Conservation (phyloP, 2,329 filamentous ascomycete genomes). For the Aspergillus hiratsukae region DNA sequence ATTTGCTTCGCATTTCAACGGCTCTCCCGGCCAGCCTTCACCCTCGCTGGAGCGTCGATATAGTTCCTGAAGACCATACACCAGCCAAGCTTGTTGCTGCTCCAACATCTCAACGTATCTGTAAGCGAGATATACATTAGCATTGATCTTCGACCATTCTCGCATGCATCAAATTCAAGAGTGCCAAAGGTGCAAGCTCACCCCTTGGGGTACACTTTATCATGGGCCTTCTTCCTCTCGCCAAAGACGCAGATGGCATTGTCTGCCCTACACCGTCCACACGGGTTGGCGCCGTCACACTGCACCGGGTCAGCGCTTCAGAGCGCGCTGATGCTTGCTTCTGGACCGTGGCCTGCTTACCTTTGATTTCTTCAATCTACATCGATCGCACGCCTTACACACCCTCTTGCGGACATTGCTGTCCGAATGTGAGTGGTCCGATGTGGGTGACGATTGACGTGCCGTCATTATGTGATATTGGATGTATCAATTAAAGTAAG, state of each 20-base stretch:
- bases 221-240: slow-evolving; percentile 61
- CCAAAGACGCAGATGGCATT: slow-evolving; percentile 63
- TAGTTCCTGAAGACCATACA: slow-evolving; percentile 57
- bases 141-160: neutral
- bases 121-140: neutral
- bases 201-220: slow-evolving; percentile 66
- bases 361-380: slow-evolving; percentile 64
- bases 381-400: slow-evolving; percentile 64
- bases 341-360: slow-evolving; percentile 29
- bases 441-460: slow-evolving; percentile 37
- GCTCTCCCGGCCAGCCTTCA: slow-evolving; percentile 53
- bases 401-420: slow-evolving; percentile 56
- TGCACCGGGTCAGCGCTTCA: slow-evolving; percentile 24
- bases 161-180: neutral
- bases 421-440: slow-evolving; percentile 41
- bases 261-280: slow-evolving; percentile 58
- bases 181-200: slow-evolving; percentile 33
- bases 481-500: neutral
- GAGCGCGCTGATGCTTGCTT: slow-evolving; percentile 9
- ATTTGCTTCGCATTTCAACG: slow-evolving; percentile 47
- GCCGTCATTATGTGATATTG: slow-evolving; percentile 31
- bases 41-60: slow-evolving; percentile 51
- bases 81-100: slow-evolving; percentile 60
- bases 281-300: slow-evolving; percentile 60
- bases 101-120: slow-evolving; percentile 65